A percentile compares a stretch with the other conserved stretches of the same genome.
Evolutionary conservation across 176 grass and related monocot genomes (phyloP).

Genomic region (Thalia dealbata): DNA sequence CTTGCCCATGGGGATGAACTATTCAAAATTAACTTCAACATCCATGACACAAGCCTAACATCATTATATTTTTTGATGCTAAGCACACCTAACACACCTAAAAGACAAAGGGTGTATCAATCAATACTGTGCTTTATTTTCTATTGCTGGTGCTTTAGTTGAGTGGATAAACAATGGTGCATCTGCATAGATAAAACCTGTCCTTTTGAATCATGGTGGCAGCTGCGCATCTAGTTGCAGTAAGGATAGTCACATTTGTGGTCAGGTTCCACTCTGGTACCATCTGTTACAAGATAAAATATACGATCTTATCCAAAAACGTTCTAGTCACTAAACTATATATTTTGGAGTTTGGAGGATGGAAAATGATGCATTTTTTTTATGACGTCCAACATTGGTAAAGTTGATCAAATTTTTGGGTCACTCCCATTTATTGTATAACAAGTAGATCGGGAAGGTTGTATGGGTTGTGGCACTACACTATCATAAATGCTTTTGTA

Average conservation of each 20-base stretch:
- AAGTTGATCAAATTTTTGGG: background rate
- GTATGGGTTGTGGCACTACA: background rate
- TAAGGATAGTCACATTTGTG: background rate
- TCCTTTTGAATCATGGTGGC: no score
- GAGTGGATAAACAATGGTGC: no score
- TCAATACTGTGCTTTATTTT: no score
- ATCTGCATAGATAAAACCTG: no score
- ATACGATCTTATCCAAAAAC: background rate
- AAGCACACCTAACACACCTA: no score
- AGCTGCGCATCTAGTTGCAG: no score
- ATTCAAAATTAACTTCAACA: no score
- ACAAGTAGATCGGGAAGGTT: background rate
- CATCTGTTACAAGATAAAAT: background rate
- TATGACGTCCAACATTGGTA: background rate
- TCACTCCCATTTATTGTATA: background rate
- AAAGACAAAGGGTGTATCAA: no score
- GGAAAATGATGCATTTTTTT: background rate
- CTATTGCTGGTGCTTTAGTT: no score
- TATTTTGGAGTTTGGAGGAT: background rate
- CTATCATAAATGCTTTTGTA: background rate
- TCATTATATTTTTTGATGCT: no score
- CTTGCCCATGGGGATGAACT: no score
- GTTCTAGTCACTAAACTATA: background rate
- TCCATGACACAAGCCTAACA: no score
- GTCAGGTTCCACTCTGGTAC: background rate